phyloP scores from a whole-genome alignment of 2,329 filamentous ascomycete species.

The Pseudogymnoascus sp. region DNA sequence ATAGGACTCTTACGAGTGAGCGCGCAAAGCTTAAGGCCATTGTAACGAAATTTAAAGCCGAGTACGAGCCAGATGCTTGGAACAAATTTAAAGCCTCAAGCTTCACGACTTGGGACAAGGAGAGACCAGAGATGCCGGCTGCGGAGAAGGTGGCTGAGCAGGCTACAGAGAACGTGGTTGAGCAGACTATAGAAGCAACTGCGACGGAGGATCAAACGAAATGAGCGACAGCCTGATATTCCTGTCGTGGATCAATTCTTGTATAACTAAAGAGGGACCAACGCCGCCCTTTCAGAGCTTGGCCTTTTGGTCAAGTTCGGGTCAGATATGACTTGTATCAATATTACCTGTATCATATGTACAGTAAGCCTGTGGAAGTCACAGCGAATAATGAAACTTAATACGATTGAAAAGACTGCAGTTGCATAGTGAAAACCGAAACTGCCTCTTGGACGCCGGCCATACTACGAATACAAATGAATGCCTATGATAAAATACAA shows the following conservation, averaged over 20 bases:
- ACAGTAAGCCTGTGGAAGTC: neutral
- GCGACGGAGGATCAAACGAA: neutral
- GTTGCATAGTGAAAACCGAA: neutral
- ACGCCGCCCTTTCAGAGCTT: neutral
- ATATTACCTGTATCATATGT: neutral
- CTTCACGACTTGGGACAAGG: constrained; percentile 21
- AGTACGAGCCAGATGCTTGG: constrained; percentile 11
- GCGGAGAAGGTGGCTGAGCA: neutral
- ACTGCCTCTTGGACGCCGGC: neutral
- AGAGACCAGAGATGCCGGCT: constrained; percentile 14
- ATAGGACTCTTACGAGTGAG: constrained; percentile 16
- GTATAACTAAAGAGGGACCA: constrained; percentile 1
- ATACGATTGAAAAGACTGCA: neutral
- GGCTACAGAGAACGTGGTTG: neutral
- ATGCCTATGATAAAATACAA: neutral
- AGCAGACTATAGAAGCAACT: neutral
- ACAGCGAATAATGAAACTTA: constrained; percentile 1
- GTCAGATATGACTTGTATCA: constrained; percentile 2
- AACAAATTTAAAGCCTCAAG: constrained; percentile 13
- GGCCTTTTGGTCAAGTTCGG: neutral
- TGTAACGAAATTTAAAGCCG: constrained; percentile 23
- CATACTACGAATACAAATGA: neutral
- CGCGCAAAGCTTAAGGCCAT: constrained; percentile 30
- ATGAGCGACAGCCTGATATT: neutral
- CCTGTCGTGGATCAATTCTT: neutral